A percentile compares a stretch with the other conserved stretches of the same genome.
Evolutionary conservation across 805 yeast genomes (phyloP).

Genomic region (Metschnikowia kofuensis): DNA sequence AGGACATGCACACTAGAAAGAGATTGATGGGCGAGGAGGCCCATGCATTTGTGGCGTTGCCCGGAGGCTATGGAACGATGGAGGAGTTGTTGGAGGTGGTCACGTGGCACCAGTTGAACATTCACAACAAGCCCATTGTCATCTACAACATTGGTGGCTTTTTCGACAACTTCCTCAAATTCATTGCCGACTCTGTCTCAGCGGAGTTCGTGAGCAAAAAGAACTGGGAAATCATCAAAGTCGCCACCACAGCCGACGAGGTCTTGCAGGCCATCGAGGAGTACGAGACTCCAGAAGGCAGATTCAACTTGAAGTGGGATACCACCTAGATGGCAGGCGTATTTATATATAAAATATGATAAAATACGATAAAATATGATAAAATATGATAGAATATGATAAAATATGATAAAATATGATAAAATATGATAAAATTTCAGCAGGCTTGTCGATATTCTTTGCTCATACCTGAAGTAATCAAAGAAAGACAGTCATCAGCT

Average conservation of each 20-base stretch:
- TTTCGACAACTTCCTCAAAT: slow-evolving; percentile 64
- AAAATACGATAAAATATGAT: too few species aligned
- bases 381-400: too few species aligned
- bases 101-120: slow-evolving; percentile 88
- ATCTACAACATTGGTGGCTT: slow-evolving; percentile 78
- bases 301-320: slow-evolving; percentile 72
- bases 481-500: too few species aligned
- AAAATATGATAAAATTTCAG: too few species aligned
- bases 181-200: slow-evolving; percentile 56
- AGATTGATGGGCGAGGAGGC: slow-evolving; percentile 82
- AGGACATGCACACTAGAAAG: slow-evolving; percentile 89
- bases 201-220: slow-evolving; percentile 66
- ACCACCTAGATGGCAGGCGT: slow-evolving; percentile 14
- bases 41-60: slow-evolving; percentile 84
- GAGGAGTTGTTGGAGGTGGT: slow-evolving; percentile 89
- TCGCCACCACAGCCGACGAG: slow-evolving; percentile 67
- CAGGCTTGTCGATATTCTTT: too few species aligned
- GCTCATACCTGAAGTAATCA: too few species aligned
- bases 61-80: slow-evolving; percentile 89
- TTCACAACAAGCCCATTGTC: slow-evolving; percentile 78
- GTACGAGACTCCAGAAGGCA: slow-evolving; percentile 67
- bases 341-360: background rate
- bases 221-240: slow-evolving; percentile 65
- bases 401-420: too few species aligned
- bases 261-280: slow-evolving; percentile 59